A percentile compares a stretch with the other conserved stretches of the same genome.
phyloP scores from a whole-genome alignment of 148 eudicot genomes.

The Beta vulgaris region DNA sequence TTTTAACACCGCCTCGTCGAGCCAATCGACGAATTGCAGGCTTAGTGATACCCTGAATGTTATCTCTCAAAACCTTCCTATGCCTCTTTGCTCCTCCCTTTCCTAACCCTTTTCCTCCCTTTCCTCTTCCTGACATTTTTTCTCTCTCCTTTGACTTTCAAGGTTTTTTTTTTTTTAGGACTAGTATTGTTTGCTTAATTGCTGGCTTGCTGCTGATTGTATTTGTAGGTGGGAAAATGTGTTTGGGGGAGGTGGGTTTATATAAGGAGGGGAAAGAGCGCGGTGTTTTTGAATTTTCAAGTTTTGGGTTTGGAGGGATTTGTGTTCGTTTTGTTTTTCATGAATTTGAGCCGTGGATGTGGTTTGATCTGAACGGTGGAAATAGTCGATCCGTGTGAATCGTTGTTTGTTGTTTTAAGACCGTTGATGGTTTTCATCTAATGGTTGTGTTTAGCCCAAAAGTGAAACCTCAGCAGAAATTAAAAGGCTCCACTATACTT shows the following conservation, averaged over 20 bases:
- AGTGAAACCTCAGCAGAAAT: too few species aligned
- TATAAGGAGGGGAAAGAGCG: neutral
- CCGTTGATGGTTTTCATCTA: neutral
- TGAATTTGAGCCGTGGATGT: neutral
- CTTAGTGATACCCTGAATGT: constrained; percentile 31
- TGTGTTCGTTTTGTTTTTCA: neutral
- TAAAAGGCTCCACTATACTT: too few species aligned
- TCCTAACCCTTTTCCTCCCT: constrained; percentile 35
- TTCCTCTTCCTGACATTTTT: constrained; percentile 33
- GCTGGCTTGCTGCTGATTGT: too few species aligned
- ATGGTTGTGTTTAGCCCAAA: too few species aligned
- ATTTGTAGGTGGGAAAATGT: too few species aligned
- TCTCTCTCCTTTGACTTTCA: neutral
- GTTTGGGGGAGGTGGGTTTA: neutral
- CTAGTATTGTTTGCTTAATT: too few species aligned
- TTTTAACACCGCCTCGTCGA: too few species aligned
- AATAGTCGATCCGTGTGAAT: neutral
- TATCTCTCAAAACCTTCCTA: constrained; percentile 29
- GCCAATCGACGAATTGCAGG: too few species aligned
- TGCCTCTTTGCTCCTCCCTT: constrained; percentile 38
- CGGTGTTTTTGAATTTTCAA: neutral
- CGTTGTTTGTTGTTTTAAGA: neutral
- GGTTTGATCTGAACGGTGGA: neutral
- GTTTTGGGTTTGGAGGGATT: neutral
- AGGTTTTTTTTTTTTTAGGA: too few species aligned